Base-by-base conservation (phyloP, 768 basidiomycete genomes). In the Hortiboletus campestris region DNA sequence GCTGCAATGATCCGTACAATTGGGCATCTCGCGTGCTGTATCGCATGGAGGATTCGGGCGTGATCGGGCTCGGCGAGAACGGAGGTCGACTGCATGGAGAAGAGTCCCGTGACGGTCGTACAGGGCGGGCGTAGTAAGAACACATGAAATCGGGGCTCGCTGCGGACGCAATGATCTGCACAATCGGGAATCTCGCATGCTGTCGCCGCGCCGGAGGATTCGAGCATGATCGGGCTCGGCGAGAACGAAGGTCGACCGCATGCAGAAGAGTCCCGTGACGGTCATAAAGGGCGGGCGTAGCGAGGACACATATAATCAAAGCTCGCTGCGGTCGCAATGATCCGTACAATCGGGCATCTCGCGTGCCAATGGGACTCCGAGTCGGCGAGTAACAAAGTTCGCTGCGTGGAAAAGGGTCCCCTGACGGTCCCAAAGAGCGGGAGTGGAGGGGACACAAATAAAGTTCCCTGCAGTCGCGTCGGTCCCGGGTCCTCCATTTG, bases 1-100 rank as follows among this genome's bases (percentile, higher is more conserved):
- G 52, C 38, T 35, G 34, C 6, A 17, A 35, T 5, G 10, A 7
- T 43, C 7, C n/a, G 12, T 46, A 3, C 20, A 20, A 20, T 46
- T 7, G n/a, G 38, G 50, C 50, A 51, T 22, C 32, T 51, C 50
- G 55, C 52, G 52, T 55, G 55, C 43, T 35, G 6, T 52, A 17
- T 43, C 29, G 31, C 50, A 22, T 25, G 0, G 13, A 28, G 6
- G 14, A 41, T 17, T 14, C 29, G 53, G 20, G 28, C 22, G 9
- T 53, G 20, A n/a, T 53, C 49, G 39, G 25, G 17, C 32, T 53
- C 47, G 16, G 4, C 17, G 42, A 22, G 25, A n/a, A n/a, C n/a
- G n/a, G 14, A 22, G 17, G 8, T 45, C 49, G 49, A 31, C 11
- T 1, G 17, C 11, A 16, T 8, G 12, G 13, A 4, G 6, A 39